Conservation (phyloP, 805 yeast species). For the Yarrowia yakushimensis region DNA sequence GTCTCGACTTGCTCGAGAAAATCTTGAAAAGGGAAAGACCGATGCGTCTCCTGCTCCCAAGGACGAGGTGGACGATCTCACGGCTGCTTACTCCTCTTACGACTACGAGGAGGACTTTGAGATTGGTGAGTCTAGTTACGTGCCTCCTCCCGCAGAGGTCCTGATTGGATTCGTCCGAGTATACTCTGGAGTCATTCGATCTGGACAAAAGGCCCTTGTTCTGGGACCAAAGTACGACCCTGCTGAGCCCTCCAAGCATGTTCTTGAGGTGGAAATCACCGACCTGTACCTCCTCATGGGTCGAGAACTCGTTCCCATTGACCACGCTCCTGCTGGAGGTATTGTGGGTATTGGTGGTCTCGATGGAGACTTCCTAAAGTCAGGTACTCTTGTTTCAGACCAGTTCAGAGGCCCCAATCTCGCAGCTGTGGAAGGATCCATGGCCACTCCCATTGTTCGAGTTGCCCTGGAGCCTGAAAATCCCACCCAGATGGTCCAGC, state of each 20-base stretch:
- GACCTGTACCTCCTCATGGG: conserved; percentile 88
- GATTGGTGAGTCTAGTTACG: conserved; percentile 40
- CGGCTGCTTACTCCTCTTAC: conserved; percentile 45
- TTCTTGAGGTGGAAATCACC: conserved; percentile 56
- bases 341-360: conserved; percentile 93
- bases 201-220: conserved; percentile 72
- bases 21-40: conserved; percentile 26
- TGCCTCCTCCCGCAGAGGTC: conserved; percentile 47
- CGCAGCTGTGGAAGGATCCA: conserved; percentile 61
- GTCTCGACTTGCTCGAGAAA: conserved; percentile 31
- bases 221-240: conserved; percentile 89
- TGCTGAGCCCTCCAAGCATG: conserved; percentile 50
- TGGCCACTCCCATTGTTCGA: conserved; percentile 72
- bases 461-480: conserved; percentile 95
- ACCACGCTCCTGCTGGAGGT: conserved; percentile 87
- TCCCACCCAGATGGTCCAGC: conserved; percentile 69
- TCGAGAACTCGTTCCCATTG: conserved; percentile 71
- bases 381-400: conserved; percentile 71
- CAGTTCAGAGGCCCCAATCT: conserved; percentile 62
- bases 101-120: conserved; percentile 50
- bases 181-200: conserved; percentile 74
- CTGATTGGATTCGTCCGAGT: conserved; percentile 85
- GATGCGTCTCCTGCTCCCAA: conserved; percentile 27
- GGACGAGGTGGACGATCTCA: conserved; percentile 39
- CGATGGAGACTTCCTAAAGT: conserved; percentile 75